Percentiles rank a stretch among this genome's conserved stretches.
phyloP scores from a whole-genome alignment of 2,329 filamentous ascomycete genomes.

The Neofusicoccum sp. region DNA sequence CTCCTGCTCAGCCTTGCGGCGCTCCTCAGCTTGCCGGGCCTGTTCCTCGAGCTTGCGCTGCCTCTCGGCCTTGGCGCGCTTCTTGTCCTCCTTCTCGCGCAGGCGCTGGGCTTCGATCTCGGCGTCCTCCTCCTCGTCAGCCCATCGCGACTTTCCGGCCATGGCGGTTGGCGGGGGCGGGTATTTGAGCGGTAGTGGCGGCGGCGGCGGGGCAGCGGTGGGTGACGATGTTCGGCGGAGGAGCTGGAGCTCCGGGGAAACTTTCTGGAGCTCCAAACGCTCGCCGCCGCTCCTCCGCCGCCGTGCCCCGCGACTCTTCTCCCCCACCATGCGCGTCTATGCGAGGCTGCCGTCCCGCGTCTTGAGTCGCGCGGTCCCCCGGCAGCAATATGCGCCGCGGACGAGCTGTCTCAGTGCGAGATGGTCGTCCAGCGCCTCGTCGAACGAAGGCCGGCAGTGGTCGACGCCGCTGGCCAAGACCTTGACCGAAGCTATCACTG shows the following conservation, averaged over 20 bases:
- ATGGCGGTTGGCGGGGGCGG: slow-evolving; percentile 51
- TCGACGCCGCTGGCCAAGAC: slow-evolving; percentile 89
- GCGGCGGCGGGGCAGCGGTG: background rate
- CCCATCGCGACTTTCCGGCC: slow-evolving; percentile 75
- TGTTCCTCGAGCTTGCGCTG: slow-evolving; percentile 64
- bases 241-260: slow-evolving; percentile 13
- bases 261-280: background rate
- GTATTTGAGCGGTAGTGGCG: background rate
- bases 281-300: background rate
- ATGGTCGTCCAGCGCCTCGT: slow-evolving; percentile 35
- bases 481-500: slow-evolving; percentile 81
- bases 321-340: slow-evolving; percentile 6
- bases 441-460: slow-evolving; percentile 57
- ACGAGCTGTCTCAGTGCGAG: slow-evolving; percentile 29
- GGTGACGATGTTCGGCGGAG: background rate
- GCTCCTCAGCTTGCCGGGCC: slow-evolving; percentile 25
- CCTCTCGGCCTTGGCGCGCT: slow-evolving; percentile 77
- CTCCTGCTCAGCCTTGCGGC: slow-evolving; percentile 33
- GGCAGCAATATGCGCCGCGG: slow-evolving; percentile 11
- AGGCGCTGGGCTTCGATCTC: slow-evolving; percentile 70
- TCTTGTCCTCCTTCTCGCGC: slow-evolving; percentile 85
- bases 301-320: background rate
- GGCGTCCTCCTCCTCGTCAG: slow-evolving; percentile 76
- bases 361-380: background rate
- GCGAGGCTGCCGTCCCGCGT: background rate